Evolutionary conservation across 345 rosid genomes (phyloP).

Genomic region (Balakata baccata): DNA sequence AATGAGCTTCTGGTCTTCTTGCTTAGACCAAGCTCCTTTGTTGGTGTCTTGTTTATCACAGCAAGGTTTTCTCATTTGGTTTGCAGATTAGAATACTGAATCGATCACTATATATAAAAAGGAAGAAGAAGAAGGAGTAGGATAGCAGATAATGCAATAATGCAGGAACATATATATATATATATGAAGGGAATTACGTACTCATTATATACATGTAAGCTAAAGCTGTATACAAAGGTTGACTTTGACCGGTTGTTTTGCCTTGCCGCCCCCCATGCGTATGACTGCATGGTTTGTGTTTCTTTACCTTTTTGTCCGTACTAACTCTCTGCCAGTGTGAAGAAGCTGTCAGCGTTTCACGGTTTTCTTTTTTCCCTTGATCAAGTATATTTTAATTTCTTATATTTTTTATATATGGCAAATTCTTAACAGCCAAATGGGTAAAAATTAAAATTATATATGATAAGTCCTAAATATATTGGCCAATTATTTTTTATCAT

Average conservation of each 20-base stretch:
- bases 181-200: conserved; percentile 10
- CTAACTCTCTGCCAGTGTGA: too few relatives aligned
- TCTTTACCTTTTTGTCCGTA: too few relatives aligned
- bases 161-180: not conserved
- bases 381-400: too few relatives aligned
- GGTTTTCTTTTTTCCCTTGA: too few relatives aligned
- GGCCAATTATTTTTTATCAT: too few relatives aligned
- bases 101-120: not conserved
- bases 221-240: conserved; percentile 8
- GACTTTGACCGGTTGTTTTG: conserved; percentile 60
- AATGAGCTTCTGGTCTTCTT: conserved; percentile 60
- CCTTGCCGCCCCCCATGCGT: conserved; percentile 25
- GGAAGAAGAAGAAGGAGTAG: not conserved
- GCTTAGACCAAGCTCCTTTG: conserved; percentile 63
- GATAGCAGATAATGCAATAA: not conserved
- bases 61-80: conserved; percentile 55
- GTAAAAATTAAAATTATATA: too few relatives aligned
- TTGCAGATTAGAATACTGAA: not conserved
- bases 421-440: too few relatives aligned
- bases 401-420: too few relatives aligned
- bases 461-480: too few relatives aligned
- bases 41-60: conserved; percentile 53
- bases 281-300: conserved; percentile 5
- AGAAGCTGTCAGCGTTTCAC: too few relatives aligned
- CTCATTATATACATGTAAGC: not conserved